Evolutionary conservation across 805 yeast genomes (phyloP), one percentile per base, ranked within the genome.

Genomic region (Dipodascus albidus): DNA sequence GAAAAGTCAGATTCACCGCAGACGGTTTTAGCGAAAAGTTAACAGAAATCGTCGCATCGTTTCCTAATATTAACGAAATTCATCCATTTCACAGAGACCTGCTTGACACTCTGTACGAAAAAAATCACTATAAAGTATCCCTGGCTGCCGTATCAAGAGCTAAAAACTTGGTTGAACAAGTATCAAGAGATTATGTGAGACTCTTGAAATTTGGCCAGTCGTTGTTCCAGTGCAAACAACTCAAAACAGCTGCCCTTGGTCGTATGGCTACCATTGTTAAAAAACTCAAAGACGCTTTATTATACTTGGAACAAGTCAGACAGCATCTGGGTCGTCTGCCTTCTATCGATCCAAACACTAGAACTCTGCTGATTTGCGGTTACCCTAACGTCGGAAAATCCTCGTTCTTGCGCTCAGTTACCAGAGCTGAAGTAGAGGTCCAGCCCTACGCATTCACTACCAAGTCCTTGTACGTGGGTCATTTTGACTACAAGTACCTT

Each of bases 381-480:
- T 93, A 93, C 73, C 99, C 99, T 54, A 93, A 93, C 71, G 99
- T 93, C 57, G 99, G 99, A 74, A 93, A 93, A 73, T 93, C 99
- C 14, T 88, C 96, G 15, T 93, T 93, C 73, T 78, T 93, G 70
- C 79, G 82, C 66, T 81, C 93, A 69, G 87, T 93, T 72, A 93
- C 99, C 59, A 87, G 95, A 64, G 98, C 98, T 42, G 98, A 93
- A 64, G 99, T 93, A 55, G 99, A 93, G 67, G 99, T 93, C 57
- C 99, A 93, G 72, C 99, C 99, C 47, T 93, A 93, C 71, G 99
- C 99, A 33, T 93, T 93, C 82, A 93, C 99, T 61, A 93, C 99
- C 57, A 93, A 93, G 74, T 87, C 96, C 31, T 75, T 93, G 63
- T 93, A 88, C 64, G 99, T 93, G 55, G 99, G 99, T 61, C 99